Base-by-base conservation (phyloP, 2,329 filamentous ascomycete genomes). In the Aspergillus unguis region DNA sequence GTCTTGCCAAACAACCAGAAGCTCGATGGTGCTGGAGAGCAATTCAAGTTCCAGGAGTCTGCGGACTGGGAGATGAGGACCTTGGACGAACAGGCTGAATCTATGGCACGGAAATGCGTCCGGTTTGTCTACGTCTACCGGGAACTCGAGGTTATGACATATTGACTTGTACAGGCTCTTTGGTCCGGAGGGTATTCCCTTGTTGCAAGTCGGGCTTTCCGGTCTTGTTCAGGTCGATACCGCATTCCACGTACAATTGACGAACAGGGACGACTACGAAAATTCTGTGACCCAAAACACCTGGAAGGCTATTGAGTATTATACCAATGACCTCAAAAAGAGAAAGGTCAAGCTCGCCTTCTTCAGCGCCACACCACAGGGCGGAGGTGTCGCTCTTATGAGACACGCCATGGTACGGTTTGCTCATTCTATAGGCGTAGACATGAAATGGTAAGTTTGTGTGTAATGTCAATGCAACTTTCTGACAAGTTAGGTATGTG, bases 371-470 rank as follows among this genome's bases (percentile, higher is more conserved):
- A 92, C 88, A 1, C 88, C 88, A 1, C 88, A 92, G 65, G 88
- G 88, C n/a, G 88, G 88, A 45, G 88, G 88, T 38, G 88, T 92
- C 6, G 88, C 88, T 4, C 75, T 92, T 45, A 92, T 92, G 88
- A 80, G 88, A 27, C 88, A 92, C 68, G 86, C 88, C 8, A 71
- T 92, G 29, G 82, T 92, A 43, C 81, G 89, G 48, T 87, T 91
- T 63, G 80, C 86, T 27, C 80, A 82, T 50, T 74, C 84, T 3
- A 66, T 89, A 41, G 85, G 82, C 1, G 83, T 90, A 1, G 80
- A 92, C 56, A 76, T 88, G 61, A 84, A 80, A 52, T 94, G 89
- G 89, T 92, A 80, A 72, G 81, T 65, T 25, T 32, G 5, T 17
- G n/a, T 9, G 7, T 5, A n/a, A 27, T 23, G 23, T n/a, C 6